phyloP scores from a whole-genome alignment of 352 stramenopile species.

The Phytophthora ohioensis region DNA sequence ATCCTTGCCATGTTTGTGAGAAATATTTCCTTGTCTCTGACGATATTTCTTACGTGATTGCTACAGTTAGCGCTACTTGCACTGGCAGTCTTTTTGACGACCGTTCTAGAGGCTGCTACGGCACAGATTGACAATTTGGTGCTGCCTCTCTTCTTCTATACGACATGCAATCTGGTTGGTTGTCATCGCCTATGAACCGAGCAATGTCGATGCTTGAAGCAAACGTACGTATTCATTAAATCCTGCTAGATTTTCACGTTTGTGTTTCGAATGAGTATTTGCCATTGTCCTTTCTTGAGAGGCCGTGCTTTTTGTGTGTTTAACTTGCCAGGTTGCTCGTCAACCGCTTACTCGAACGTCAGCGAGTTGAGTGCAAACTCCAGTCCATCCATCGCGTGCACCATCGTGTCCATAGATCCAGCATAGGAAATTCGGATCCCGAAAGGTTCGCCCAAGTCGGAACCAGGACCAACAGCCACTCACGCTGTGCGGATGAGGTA shows the following conservation, averaged over 20 bases:
- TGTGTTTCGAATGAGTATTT: background rate
- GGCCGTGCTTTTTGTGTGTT: background rate
- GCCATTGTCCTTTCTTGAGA: background rate
- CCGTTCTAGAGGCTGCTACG: conserved; percentile 70
- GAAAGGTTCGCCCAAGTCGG: conserved; percentile 92
- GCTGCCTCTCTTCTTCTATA: conserved; percentile 76
- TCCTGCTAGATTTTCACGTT: background rate
- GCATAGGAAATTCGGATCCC: conserved; percentile 90
- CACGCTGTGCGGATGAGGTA: conserved; percentile 93
- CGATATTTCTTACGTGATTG: background rate
- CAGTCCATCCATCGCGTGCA: conserved; percentile 67
- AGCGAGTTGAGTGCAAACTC: conserved; percentile 50
- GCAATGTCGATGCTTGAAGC: background rate
- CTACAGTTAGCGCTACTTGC: conserved; percentile 21
- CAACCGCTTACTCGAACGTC: conserved; percentile 9
- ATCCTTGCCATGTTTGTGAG: too few relatives aligned
- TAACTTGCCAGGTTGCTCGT: background rate
- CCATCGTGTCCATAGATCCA: conserved; percentile 89
- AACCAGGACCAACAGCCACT: conserved; percentile 95
- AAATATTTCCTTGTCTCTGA: background rate
- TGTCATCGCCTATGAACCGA: conserved; percentile 39
- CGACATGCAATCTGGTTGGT: conserved; percentile 56
- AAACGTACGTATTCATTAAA: conserved; percentile 1
- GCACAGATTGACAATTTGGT: conserved; percentile 89
- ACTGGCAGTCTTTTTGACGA: conserved; percentile 57